These are phyloP conservation scores for Marchantia polymorpha DNA, from an alignment of 225 moss, liverwort and hornwort genomes.

Conservation along the genomic window DNA sequence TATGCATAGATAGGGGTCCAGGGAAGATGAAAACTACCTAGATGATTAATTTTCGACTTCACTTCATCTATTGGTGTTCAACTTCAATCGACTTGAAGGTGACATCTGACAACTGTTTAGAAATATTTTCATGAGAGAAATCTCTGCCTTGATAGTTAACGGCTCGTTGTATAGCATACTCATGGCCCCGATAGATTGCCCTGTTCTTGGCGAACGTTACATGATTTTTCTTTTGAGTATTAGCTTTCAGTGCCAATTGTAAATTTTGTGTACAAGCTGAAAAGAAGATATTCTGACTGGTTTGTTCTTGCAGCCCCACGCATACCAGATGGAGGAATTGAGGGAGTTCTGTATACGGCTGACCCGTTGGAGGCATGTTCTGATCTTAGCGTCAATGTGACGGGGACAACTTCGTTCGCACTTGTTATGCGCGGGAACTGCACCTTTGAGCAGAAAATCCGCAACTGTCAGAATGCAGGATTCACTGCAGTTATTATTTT, in stretches of 20 bases:
- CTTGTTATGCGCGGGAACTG: slow-evolving; percentile 27
- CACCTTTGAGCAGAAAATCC: slow-evolving; percentile 30
- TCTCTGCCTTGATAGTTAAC: neutral
- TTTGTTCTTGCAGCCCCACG: slow-evolving; percentile 30
- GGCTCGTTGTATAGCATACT: neutral
- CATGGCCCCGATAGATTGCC: no score
- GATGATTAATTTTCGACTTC: no score
- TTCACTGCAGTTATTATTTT: slow-evolving; percentile 28
- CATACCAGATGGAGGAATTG: slow-evolving; percentile 33
- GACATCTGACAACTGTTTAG: no score
- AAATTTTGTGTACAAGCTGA: neutral
- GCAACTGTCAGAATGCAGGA: slow-evolving; percentile 36
- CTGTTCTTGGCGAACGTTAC: neutral
- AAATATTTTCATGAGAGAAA: no score
- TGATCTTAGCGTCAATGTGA: slow-evolving; percentile 18
- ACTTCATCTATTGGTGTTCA: no score
- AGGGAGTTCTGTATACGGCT: slow-evolving; percentile 18
- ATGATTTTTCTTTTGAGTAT: neutral
- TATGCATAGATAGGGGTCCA: no score
- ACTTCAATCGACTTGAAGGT: no score
- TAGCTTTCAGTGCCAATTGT: neutral
- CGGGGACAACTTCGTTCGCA: slow-evolving; percentile 16
- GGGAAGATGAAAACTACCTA: no score
- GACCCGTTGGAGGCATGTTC: slow-evolving; percentile 34
- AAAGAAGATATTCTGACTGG: neutral